A percentile compares a stretch with the other conserved stretches of the same genome.
Conservation (phyloP, 768 basidiomycete species). For the Daedalea quercina region DNA sequence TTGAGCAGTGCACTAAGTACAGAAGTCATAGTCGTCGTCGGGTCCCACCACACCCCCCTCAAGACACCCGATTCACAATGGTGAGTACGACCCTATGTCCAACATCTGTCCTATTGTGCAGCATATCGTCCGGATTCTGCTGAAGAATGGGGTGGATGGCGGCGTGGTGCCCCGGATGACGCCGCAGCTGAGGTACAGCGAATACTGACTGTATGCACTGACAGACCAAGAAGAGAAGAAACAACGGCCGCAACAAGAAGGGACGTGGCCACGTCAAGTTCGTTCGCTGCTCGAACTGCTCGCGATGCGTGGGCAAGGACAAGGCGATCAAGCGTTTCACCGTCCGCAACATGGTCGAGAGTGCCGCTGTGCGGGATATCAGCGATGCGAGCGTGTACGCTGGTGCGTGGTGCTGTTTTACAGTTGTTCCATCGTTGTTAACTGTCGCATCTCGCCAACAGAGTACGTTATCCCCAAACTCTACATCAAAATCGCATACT, state of each 20-base stretch:
- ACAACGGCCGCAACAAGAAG: slow-evolving; percentile 98
- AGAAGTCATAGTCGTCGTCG: slow-evolving; percentile 3
- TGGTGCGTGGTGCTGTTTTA: slow-evolving; percentile 43
- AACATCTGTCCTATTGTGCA: slow-evolving; percentile 2
- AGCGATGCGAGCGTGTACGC: slow-evolving; percentile 92
- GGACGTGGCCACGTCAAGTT: slow-evolving; percentile 94
- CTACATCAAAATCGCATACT: slow-evolving; percentile 98
- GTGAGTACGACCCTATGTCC: slow-evolving; percentile 21
- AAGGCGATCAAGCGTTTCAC: slow-evolving; percentile 99
- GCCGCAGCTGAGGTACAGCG: neutral
- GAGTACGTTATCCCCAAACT: slow-evolving; percentile 96
- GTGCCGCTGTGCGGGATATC: slow-evolving; percentile 95
- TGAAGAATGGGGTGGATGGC: slow-evolving; percentile 26
- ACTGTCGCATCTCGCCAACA: slow-evolving; percentile 24
- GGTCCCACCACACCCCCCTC: slow-evolving; percentile 12
- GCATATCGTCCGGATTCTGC: slow-evolving; percentile 5
- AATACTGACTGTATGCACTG: slow-evolving; percentile 4
- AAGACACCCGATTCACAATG: slow-evolving; percentile 30
- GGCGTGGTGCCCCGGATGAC: slow-evolving; percentile 18
- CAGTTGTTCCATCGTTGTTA: neutral
- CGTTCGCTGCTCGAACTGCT: slow-evolving; percentile 99
- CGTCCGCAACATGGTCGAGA: slow-evolving; percentile 99
- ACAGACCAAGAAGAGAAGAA: slow-evolving; percentile 99
- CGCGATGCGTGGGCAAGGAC: slow-evolving; percentile 95
- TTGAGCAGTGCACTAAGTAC: neutral